Conservation (phyloP, 805 yeast species). For the Candida piceae region DNA sequence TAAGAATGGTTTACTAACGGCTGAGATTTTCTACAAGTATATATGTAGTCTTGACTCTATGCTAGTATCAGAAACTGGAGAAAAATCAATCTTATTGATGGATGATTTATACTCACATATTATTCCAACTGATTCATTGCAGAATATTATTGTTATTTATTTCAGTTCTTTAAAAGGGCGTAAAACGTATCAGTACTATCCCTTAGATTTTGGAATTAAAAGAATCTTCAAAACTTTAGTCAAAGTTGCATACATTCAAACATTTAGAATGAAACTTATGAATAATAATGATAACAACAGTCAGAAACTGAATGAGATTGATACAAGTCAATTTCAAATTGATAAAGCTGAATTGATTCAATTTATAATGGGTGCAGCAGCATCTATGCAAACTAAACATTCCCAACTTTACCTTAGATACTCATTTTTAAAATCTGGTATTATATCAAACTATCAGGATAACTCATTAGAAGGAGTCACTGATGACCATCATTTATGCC, state of each 20-base stretch:
- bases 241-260: conserved; percentile 17
- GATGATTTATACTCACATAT: conserved; percentile 34
- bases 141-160: conserved; percentile 28
- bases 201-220: conserved; percentile 31
- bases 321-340: too few species aligned
- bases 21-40: conserved; percentile 25
- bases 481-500: conserved; percentile 8
- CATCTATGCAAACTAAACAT: conserved; percentile 11
- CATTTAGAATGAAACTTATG: conserved; percentile 8
- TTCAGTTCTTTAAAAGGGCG: conserved; percentile 18
- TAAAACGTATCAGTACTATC: conserved; percentile 20
- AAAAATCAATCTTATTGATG: conserved; percentile 25
- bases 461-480: conserved; percentile 1
- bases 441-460: conserved; percentile 10
- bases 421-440: conserved; percentile 20
- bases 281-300: conserved; percentile 2
- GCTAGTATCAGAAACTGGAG: conserved; percentile 7
- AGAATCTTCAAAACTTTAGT: conserved; percentile 29
- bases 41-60: conserved; percentile 15
- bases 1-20: conserved; percentile 21
- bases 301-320: neutral
- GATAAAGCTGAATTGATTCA: conserved; percentile 22
- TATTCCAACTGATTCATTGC: conserved; percentile 27
- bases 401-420: conserved; percentile 12
- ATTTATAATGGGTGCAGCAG: conserved; percentile 16